These are phyloP conservation scores for Yamadazyma atlantica DNA, from an alignment of 1,139 yeast species.

Conservation along the genomic window DNA sequence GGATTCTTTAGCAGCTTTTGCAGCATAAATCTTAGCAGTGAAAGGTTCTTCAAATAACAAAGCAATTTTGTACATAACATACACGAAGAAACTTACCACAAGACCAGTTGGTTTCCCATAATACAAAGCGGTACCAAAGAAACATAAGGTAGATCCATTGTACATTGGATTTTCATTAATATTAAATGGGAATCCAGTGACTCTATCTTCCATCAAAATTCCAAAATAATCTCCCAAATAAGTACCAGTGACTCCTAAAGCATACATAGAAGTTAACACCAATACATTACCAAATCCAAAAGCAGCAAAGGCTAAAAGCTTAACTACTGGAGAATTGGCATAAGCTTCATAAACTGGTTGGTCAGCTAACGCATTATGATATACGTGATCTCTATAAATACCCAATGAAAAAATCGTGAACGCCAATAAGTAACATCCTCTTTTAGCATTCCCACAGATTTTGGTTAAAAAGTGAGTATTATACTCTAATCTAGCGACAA, in stretches of 20 bases:
- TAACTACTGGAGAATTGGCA: conserved; percentile 36
- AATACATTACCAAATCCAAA: conserved; percentile 76
- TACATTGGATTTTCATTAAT: conserved; percentile 94
- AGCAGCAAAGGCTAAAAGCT: conserved; percentile 30
- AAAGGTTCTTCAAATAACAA: conserved; percentile 92
- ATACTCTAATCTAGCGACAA: conserved; percentile 85
- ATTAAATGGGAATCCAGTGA: conserved; percentile 93
- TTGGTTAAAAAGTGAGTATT: conserved; percentile 73
- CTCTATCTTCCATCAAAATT: conserved; percentile 85
- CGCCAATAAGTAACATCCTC: conserved; percentile 86
- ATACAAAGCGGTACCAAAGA: conserved; percentile 87
- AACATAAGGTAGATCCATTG: conserved; percentile 85
- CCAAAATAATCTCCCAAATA: conserved; percentile 97
- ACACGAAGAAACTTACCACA: conserved; percentile 68
- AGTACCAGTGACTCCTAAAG: conserved; percentile 94
- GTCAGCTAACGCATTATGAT: conserved; percentile 53
- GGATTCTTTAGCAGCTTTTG: conserved; percentile 10
- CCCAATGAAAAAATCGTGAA: conserved; percentile 81
- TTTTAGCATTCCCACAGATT: conserved; percentile 60
- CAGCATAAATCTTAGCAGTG: conserved; percentile 66
- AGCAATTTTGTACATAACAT: conserved; percentile 80
- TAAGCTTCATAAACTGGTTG: conserved; percentile 57
- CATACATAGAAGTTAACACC: conserved; percentile 84
- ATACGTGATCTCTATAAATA: conserved; percentile 73
- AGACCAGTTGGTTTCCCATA: conserved; percentile 90